Percentiles rank a stretch among this genome's conserved stretches.
These are phyloP conservation scores for Sporothrix euskadiensis DNA, from an alignment of 2,329 filamentous ascomycete genomes.

Conservation along the genomic window DNA sequence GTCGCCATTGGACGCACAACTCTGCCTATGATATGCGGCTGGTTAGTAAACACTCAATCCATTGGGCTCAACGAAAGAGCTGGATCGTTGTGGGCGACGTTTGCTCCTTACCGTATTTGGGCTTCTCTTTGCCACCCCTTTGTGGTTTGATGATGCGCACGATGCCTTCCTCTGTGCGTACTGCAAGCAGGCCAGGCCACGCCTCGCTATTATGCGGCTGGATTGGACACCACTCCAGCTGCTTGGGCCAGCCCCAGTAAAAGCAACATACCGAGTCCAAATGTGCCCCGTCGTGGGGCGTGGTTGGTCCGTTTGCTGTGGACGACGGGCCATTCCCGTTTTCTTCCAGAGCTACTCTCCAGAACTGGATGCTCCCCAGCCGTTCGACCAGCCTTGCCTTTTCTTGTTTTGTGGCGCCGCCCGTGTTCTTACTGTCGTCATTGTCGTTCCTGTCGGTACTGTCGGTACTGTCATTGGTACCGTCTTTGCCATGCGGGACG, in stretches of 20 bases:
- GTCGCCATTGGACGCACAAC: constrained; percentile 48
- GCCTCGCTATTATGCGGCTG: constrained; percentile 36
- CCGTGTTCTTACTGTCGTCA: background rate
- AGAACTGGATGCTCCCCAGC: constrained; percentile 54
- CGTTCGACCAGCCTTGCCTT: constrained; percentile 41
- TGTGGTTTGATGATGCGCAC: constrained; percentile 51
- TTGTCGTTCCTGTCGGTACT: too few relatives aligned
- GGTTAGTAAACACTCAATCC: background rate
- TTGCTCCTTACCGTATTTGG: constrained; percentile 45
- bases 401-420: background rate
- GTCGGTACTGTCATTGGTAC: constrained; percentile 40
- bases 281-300: constrained; percentile 34
- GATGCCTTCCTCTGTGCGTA: constrained; percentile 54
- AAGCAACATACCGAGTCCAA: constrained; percentile 50
- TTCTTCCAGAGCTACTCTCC: constrained; percentile 49
- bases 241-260: constrained; percentile 52
- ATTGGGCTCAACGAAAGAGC: background rate
- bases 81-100: background rate
- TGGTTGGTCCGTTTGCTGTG: too few relatives aligned
- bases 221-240: constrained; percentile 57
- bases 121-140: constrained; percentile 31
- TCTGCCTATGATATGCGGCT: constrained; percentile 42
- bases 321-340: background rate
- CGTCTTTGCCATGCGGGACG: constrained; percentile 54
- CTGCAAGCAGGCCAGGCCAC: constrained; percentile 46